Evolutionary conservation across 2,329 filamentous ascomycete genomes (phyloP), one percentile per base, ranked within the genome.

Genomic region (Westerdykella sp.): DNA sequence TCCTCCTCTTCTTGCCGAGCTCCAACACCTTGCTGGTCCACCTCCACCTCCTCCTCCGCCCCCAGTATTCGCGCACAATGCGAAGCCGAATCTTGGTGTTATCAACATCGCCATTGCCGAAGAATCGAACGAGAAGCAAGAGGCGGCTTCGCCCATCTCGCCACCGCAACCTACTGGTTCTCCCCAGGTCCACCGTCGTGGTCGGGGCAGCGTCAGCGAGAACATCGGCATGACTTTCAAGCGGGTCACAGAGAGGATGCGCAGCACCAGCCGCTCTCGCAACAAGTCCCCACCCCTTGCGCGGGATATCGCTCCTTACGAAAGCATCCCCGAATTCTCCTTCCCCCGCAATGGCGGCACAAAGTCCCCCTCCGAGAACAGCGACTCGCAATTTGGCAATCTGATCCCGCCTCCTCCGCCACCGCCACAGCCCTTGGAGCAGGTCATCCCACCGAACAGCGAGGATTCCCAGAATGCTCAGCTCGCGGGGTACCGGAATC

Each of bases 21-120:
- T 83, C 9, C 78, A 81, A 55, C 80, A 83, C 59, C 67, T 83
- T 13, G 74, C 73, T 18, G 69, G 63, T 9, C 76, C 77, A 10
- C 76, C 77, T 1, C 73, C 74, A 2, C 73, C 72, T 13, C 73
- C 73, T 16, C 72, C 72, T n/a, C 59, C 67, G 10, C 71, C 73
- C 13, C 44, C 60, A 10, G 57, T n/a, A 40, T 37, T 37, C 30
- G 16, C 32, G 15, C 39, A 52, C 37, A 54, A 46, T 23, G 45
- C 50, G 28, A 54, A 48, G 37, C 56, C 56, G 34, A 64, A 59
- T 39, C 47, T 66, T 25, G 68, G 65, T 39, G 57, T 68, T 43
- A 69, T 74, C 55, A 70, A 70, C 43, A 73, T 74, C 44, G 69
- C 66, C 21, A 71, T 74, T 7, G 72, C 73, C 21, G 69, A 69